Percentiles rank a stretch among this genome's conserved stretches.
Conservation (phyloP, 2,329 filamentous ascomycete species). For the Fusarium papillatum region DNA sequence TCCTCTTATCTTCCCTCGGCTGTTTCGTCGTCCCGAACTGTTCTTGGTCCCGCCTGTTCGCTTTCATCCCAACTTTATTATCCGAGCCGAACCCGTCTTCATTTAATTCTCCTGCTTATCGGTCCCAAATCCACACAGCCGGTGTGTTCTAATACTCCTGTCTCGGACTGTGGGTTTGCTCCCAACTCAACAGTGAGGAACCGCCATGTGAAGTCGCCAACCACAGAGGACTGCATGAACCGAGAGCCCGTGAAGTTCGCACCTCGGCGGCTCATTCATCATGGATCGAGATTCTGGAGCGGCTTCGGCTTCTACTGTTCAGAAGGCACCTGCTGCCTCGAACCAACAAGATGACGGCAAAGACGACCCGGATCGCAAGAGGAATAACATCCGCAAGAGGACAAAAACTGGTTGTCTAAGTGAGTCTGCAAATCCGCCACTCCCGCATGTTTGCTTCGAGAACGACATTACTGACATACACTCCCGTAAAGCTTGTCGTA, state of each 20-base stretch:
- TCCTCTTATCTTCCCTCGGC: not conserved
- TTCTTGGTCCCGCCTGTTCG: slow-evolving; percentile 5
- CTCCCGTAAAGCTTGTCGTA: slow-evolving; percentile 80
- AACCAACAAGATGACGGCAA: slow-evolving; percentile 52
- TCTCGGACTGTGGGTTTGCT: slow-evolving; percentile 16
- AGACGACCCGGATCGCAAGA: slow-evolving; percentile 61
- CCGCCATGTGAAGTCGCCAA: slow-evolving; percentile 39
- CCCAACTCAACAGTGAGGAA: slow-evolving; percentile 15
- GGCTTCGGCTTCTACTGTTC: slow-evolving; percentile 22
- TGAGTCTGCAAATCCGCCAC: slow-evolving; percentile 59
- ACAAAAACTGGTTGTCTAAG: slow-evolving; percentile 96
- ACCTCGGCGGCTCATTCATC: slow-evolving; percentile 1
- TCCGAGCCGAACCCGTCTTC: slow-evolving; percentile 8
- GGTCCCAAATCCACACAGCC: slow-evolving; percentile 10
- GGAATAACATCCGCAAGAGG: slow-evolving; percentile 70
- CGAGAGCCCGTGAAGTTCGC: slow-evolving; percentile 13
- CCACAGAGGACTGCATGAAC: slow-evolving; percentile 23
- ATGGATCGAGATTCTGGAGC: slow-evolving; percentile 38
- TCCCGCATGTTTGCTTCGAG: not conserved
- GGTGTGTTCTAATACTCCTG: slow-evolving; percentile 18
- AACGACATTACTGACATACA: slow-evolving; percentile 33
- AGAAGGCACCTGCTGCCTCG: slow-evolving; percentile 47
- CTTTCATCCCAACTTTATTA: slow-evolving; percentile 19
- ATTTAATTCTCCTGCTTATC: slow-evolving; percentile 10
- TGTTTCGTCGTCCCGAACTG: slow-evolving; percentile 14